Evolutionary conservation across 805 yeast species (phyloP).

Genomic region (Lipomyces kockii): DNA sequence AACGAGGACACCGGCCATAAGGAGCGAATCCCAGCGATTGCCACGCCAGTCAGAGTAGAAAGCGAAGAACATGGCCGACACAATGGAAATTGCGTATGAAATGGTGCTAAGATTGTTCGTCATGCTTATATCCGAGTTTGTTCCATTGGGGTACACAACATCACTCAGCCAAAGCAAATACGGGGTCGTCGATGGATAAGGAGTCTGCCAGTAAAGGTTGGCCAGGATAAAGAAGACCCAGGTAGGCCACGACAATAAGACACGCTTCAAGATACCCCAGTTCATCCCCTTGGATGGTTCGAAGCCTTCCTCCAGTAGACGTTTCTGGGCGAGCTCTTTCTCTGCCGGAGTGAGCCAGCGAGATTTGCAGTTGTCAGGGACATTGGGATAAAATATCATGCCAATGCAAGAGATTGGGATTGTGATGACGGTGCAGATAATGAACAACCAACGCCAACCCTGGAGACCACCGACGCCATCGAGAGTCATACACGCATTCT

Average conservation of each 20-base stretch:
- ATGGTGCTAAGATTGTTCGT: background rate
- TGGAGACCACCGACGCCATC: slow-evolving; percentile 48
- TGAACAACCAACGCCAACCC: slow-evolving; percentile 75
- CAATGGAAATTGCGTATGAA: slow-evolving; percentile 8
- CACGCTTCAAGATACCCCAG: slow-evolving; percentile 13
- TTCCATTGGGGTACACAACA: too few species aligned
- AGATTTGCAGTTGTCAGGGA: slow-evolving; percentile 47
- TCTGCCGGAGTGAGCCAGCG: slow-evolving; percentile 37
- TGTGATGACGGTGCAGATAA: slow-evolving; percentile 53
- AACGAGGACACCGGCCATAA: slow-evolving; percentile 18
- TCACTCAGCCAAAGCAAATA: background rate
- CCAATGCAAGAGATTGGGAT: slow-evolving; percentile 45
- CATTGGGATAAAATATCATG: slow-evolving; percentile 54
- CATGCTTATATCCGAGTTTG: too few species aligned
- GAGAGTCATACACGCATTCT: slow-evolving; percentile 58
- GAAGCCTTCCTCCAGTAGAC: slow-evolving; percentile 31
- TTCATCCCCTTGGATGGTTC: slow-evolving; percentile 16
- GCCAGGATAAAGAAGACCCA: slow-evolving; percentile 30
- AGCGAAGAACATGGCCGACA: slow-evolving; percentile 15
- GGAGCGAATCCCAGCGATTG: slow-evolving; percentile 11
- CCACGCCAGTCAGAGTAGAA: slow-evolving; percentile 19
- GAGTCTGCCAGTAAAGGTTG: slow-evolving; percentile 32
- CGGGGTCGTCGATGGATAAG: slow-evolving; percentile 34
- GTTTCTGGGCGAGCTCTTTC: slow-evolving; percentile 36
- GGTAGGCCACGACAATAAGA: slow-evolving; percentile 24